Base-by-base conservation (phyloP, 768 basidiomycete genomes). In the Termitomyces sp. region DNA sequence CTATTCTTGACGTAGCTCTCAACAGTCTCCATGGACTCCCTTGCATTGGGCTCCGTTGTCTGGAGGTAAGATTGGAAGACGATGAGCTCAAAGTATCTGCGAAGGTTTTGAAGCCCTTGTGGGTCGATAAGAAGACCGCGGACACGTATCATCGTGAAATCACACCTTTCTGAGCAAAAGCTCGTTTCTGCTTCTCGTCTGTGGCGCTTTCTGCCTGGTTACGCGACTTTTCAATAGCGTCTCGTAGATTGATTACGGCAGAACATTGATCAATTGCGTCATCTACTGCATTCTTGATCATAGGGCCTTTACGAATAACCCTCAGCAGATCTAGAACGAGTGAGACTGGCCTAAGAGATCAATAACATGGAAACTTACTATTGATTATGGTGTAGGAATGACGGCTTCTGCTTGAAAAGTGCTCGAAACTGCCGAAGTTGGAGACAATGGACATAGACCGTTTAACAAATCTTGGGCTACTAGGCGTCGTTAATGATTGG, bases 61-160 rank as follows among this genome's bases (percentile, higher is more conserved):
- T 89, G 89, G 16, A 96, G 77, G 66, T 95, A 96, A 1, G 94
- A 86, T 68, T 95, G 92, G 77, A 95, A 96, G 31, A 93, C 79
- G 52, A 95, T 85, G 19, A 96, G 79, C 63, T 87, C 84, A 56
- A 92, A 94, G 69, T 95, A 95, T 54, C 90, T 83, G 48, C 88
- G 80, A 14, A 98, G 78, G 62, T 91, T 90, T 48, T 90, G 87
- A 27, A 95, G 68, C 3, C 90, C 90, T 89, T 3, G 19, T 51
- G 41, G 19, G 49, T 54, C 25, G 58, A 45, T 59, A 57, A 19
- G 62, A 41, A 55, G 27, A n/a, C 48, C 35, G 38, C 14, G 8
- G 4, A 23, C 5, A 9, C 31, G 10, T 31, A 23, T 10, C 27
- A 50, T 35, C 12, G 53, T 25, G 55, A 7, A n/a, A 19, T 54